Percentiles rank a stretch among this genome's conserved stretches.
phyloP scores from a whole-genome alignment of 1,284 basidiomycete genomes.

The Tremellales sp. region DNA sequence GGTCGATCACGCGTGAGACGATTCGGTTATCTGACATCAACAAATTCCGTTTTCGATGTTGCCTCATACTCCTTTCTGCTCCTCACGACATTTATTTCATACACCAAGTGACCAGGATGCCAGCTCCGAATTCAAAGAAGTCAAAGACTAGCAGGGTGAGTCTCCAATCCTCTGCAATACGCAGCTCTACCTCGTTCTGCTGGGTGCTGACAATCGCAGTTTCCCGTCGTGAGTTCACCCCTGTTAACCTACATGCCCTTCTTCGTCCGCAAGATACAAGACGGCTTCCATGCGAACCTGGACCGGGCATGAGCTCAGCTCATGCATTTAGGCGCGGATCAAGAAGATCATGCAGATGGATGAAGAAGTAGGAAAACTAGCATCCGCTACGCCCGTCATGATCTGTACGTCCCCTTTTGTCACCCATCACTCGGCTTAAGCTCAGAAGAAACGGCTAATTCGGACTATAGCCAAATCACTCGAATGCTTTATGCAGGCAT shows the following conservation, averaged over 20 bases:
- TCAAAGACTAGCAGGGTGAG: slow-evolving; percentile 37
- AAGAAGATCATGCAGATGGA: slow-evolving; percentile 99
- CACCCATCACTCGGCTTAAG: not conserved
- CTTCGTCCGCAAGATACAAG: not conserved
- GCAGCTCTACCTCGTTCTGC: not conserved
- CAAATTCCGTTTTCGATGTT: too few species aligned
- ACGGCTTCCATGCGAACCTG: not conserved
- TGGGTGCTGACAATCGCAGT: slow-evolving; percentile 26
- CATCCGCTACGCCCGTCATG: slow-evolving; percentile 92
- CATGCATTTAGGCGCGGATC: slow-evolving; percentile 71
- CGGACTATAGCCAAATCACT: slow-evolving; percentile 81
- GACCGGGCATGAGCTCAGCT: not conserved
- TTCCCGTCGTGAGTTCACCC: slow-evolving; percentile 34
- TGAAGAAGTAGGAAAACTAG: slow-evolving; percentile 98
- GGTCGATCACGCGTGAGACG: too few species aligned
- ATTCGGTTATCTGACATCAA: too few species aligned
- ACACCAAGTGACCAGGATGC: too few species aligned
- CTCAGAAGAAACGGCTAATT: slow-evolving; percentile 2
- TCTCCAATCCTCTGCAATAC: too few species aligned
- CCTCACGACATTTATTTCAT: too few species aligned
- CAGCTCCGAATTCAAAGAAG: slow-evolving; percentile 15
- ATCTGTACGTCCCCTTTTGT: slow-evolving; percentile 72
- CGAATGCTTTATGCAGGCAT: slow-evolving; percentile 84
- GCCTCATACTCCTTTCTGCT: too few species aligned
- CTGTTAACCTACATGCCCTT: not conserved